Base-by-base conservation (phyloP, 345 rosid genomes). In the Durio zibethinus region DNA sequence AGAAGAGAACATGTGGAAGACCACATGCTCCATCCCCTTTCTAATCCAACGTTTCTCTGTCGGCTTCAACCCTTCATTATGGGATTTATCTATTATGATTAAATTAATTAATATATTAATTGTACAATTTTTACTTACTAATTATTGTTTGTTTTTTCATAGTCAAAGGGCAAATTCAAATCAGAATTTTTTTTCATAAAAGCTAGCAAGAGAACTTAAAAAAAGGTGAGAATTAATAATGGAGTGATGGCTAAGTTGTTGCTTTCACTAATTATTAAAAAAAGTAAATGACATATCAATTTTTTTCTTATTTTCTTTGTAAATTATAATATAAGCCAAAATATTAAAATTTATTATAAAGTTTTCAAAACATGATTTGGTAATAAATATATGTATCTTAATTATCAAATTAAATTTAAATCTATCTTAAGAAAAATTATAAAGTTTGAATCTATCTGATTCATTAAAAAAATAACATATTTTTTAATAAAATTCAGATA, bases 21-120 rank as follows among this genome's bases (percentile, higher is more conserved):
- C 89, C 91, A 88, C 90, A 84, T 76, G 86, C 84, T 81, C 78
- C 82, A 73, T 73, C 48, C 62, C 59, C 78, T 76, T 83, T 85
- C 86, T 83, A 74, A 82, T 75, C 88, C 85, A 81, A 86, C 87
- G 86, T 85, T 80, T 73, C 79, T 75, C 47, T 87, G 81, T 83
- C 89, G 76, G 84, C 80, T 84, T 82, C 60, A 5, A 50, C 69
- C 36, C 4, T 1, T 27, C 36, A 27, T 27, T 27, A 60, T 60
- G 31, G 29, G 20, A 60, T 77, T 52, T 62, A 2, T n/a, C 45
- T 43, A 42, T 40, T 38, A 23, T 4, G 20, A 10, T 67, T 42
- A 23, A 48, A 48, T 45, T 45, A 47, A 18, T 48, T 48, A 10
- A 10, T 20, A 16, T 27, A 16, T 16, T 15, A 16, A 50, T 15